These are phyloP conservation scores for Monosporascus ibericus DNA, from an alignment of 2,329 filamentous ascomycete species.

Conservation along the genomic window DNA sequence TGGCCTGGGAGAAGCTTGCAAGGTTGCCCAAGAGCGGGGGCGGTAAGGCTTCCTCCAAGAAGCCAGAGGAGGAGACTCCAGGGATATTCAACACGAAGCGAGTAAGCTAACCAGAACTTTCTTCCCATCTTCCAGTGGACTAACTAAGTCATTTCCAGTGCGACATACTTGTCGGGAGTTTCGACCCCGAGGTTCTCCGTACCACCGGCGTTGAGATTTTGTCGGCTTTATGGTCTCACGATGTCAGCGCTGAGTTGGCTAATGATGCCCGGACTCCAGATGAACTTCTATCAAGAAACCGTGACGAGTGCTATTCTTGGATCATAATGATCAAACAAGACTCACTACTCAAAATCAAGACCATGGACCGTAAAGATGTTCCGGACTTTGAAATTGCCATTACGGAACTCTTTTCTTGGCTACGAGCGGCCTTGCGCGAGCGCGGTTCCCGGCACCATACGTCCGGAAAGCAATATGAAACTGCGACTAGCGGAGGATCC, in stretches of 20 bases:
- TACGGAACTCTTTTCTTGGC: slow-evolving; percentile 69
- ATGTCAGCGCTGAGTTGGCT: slow-evolving; percentile 84
- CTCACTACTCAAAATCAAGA: slow-evolving; percentile 72
- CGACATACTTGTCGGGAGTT: slow-evolving; percentile 84
- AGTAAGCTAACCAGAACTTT: slow-evolving; percentile 37
- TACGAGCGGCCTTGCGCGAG: slow-evolving; percentile 77
- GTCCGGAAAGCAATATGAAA: slow-evolving; percentile 14
- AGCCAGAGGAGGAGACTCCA: slow-evolving; percentile 56
- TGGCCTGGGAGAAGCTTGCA: slow-evolving; percentile 79
- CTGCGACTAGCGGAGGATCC: slow-evolving; percentile 11
- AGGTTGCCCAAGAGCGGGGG: slow-evolving; percentile 50
- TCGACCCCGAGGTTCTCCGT: slow-evolving; percentile 70
- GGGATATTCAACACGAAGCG: slow-evolving; percentile 56
- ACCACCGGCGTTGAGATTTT: slow-evolving; percentile 72
- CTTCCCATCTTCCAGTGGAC: not conserved
- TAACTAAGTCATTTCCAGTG: slow-evolving; percentile 45
- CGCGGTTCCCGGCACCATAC: slow-evolving; percentile 49
- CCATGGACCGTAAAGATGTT: slow-evolving; percentile 67
- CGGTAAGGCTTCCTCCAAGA: slow-evolving; percentile 61
- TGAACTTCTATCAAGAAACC: slow-evolving; percentile 69
- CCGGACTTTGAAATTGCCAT: slow-evolving; percentile 69
- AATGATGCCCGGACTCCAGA: slow-evolving; percentile 73
- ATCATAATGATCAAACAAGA: slow-evolving; percentile 81
- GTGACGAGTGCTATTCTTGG: slow-evolving; percentile 76
- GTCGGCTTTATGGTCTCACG: slow-evolving; percentile 71